Conservation (phyloP, 306 rosid genomes). For the Prunus campanulata region DNA sequence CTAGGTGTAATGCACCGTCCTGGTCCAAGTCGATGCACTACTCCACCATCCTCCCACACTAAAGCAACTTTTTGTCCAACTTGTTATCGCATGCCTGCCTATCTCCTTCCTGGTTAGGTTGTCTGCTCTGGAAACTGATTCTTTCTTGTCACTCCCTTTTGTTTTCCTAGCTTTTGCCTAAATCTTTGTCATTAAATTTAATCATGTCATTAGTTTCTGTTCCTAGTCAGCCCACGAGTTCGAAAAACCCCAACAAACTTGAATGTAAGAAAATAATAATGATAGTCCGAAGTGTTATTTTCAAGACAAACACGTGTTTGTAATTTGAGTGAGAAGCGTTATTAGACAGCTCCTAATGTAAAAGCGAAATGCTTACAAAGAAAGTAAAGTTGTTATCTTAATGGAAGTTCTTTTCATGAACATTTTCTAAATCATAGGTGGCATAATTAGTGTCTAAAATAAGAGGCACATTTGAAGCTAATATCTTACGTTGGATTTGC, state of each 20-base stretch:
- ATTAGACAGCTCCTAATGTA: neutral
- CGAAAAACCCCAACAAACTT: neutral
- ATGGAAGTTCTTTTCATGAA: neutral
- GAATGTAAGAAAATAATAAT: neutral
- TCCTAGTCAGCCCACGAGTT: neutral
- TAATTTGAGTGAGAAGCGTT: neutral
- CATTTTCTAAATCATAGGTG: neutral
- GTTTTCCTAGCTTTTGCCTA: neutral
- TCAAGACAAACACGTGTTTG: neutral
- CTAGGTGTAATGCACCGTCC: constrained; percentile 44
- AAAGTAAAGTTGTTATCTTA: neutral
- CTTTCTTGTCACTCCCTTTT: neutral
- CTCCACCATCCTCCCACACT: constrained; percentile 16
- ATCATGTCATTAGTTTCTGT: neutral
- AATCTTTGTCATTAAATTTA: neutral
- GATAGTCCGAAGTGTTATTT: neutral
- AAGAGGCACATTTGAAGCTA: neutral
- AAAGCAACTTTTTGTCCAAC: constrained; percentile 36
- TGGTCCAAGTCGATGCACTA: constrained; percentile 10
- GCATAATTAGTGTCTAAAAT: neutral
- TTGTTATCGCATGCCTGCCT: constrained; percentile 14
- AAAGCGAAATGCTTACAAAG: neutral
- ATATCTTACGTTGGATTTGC: neutral
- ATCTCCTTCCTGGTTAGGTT: constrained; percentile 17
- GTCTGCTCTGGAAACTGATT: constrained; percentile 14